Percentiles rank a stretch among this genome's conserved stretches.
phyloP scores from a whole-genome alignment of 202 grass and related monocot species.

The Setaria italica region DNA sequence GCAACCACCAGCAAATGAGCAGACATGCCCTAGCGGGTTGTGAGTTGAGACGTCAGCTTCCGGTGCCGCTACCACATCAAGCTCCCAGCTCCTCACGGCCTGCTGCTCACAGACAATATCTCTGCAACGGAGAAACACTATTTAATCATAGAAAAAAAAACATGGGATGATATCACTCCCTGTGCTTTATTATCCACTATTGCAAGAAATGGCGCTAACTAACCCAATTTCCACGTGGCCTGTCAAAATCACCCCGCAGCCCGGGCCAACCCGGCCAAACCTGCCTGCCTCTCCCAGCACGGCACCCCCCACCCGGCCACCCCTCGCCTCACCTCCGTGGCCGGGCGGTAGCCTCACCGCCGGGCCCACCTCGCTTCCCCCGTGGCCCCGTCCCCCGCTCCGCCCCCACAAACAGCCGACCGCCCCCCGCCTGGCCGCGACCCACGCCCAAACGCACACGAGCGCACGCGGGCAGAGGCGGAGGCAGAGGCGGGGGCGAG shows the following conservation, averaged over 20 bases:
- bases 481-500: background rate
- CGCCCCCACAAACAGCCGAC: conserved; percentile 55
- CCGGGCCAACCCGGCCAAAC: background rate
- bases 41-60: background rate
- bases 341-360: conserved; percentile 48
- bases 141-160: background rate
- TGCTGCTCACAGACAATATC: background rate
- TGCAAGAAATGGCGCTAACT: background rate
- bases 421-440: conserved; percentile 47
- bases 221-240: conserved; percentile 35
- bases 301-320: background rate
- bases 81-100: background rate
- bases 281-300: background rate
- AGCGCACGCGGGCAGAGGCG: background rate
- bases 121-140: background rate
- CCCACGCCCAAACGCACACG: conserved; percentile 46
- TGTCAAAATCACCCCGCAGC: conserved; percentile 20
- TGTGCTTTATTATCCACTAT: background rate
- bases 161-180: too few relatives aligned
- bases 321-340: background rate
- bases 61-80: background rate
- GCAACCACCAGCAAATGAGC: background rate
- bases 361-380: conserved; percentile 7
- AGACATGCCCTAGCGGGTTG: background rate
- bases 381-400: too few relatives aligned